Evolutionary conservation across 1,284 basidiomycete species (phyloP).

Genomic region (Rhodotorula sp.): DNA sequence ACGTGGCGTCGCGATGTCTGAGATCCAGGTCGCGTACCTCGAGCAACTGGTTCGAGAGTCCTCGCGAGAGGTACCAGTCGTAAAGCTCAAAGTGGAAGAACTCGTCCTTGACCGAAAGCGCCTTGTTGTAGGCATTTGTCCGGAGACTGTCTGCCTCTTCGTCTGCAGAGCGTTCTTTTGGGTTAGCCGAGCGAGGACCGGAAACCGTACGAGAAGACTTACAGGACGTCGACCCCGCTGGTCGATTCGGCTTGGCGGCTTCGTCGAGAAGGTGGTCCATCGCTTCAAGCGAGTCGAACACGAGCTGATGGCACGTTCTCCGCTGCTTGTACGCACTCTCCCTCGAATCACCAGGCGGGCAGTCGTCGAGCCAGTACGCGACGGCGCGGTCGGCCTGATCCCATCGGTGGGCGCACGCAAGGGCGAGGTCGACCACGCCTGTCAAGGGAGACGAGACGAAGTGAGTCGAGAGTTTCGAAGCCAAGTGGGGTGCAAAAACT

Average conservation of each 20-base stretch:
- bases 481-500: conserved; percentile 31
- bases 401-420: conserved; percentile 76
- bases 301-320: conserved; percentile 74
- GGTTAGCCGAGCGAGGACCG: not conserved
- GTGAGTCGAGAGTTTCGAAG: conserved; percentile 1
- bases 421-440: conserved; percentile 83
- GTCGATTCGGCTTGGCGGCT: conserved; percentile 41
- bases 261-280: conserved; percentile 63
- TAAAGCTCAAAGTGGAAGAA: conserved; percentile 94
- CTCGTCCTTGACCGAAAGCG: conserved; percentile 79
- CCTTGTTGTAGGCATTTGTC: conserved; percentile 73
- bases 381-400: conserved; percentile 75
- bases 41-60: conserved; percentile 81
- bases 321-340: conserved; percentile 63
- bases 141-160: conserved; percentile 67
- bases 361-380: conserved; percentile 72
- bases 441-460: not conserved
- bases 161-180: conserved; percentile 20
- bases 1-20: not conserved
- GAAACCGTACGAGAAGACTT: not conserved
- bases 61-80: conserved; percentile 81
- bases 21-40: conserved; percentile 60
- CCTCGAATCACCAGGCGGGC: conserved; percentile 62
- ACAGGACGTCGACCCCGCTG: conserved; percentile 40
- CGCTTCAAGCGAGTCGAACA: conserved; percentile 73